Percentiles rank a stretch among this genome's conserved stretches.
These are phyloP conservation scores for Aspergillus saccharolyticus DNA, from an alignment of 495 filamentous ascomycete genomes.

Conservation along the genomic window DNA sequence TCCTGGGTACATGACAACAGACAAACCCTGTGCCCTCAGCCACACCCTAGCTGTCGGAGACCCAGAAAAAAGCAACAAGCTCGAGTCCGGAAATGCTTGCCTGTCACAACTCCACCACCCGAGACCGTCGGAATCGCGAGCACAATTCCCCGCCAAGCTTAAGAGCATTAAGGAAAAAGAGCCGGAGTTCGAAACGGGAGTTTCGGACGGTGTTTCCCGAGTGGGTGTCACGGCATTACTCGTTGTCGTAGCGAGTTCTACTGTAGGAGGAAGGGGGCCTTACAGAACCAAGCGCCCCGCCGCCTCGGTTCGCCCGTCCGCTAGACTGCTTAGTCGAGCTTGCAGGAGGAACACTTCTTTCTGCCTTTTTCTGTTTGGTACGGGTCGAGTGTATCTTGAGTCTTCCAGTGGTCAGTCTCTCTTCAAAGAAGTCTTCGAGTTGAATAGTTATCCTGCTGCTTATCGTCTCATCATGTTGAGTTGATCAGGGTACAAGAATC, in stretches of 20 bases:
- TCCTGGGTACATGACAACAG: background rate
- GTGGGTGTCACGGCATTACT: slow-evolving; percentile 8
- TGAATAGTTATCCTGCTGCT: background rate
- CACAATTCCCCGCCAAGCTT: slow-evolving; percentile 1
- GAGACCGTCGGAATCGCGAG: background rate
- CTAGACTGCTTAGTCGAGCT: background rate
- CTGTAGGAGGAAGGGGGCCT: no score
- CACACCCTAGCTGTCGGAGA: background rate
- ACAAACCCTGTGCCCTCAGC: background rate
- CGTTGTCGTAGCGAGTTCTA: no score
- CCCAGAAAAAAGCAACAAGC: background rate
- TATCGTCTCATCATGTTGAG: no score
- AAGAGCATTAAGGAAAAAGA: background rate
- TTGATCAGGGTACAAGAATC: no score
- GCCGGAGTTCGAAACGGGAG: background rate
- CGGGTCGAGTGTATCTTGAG: no score
- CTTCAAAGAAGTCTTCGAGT: background rate
- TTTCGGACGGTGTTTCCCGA: slow-evolving; percentile 7
- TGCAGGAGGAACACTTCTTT: background rate
- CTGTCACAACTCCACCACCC: background rate
- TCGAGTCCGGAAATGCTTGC: background rate
- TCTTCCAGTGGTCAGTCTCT: background rate
- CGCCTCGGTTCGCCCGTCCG: slow-evolving; percentile 7
- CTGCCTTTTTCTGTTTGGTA: no score
- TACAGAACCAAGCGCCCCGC: background rate